A percentile compares a stretch with the other conserved stretches of the same genome.
Evolutionary conservation across 1,284 basidiomycete genomes (phyloP).

Genomic region (Ganoderma meredithae): DNA sequence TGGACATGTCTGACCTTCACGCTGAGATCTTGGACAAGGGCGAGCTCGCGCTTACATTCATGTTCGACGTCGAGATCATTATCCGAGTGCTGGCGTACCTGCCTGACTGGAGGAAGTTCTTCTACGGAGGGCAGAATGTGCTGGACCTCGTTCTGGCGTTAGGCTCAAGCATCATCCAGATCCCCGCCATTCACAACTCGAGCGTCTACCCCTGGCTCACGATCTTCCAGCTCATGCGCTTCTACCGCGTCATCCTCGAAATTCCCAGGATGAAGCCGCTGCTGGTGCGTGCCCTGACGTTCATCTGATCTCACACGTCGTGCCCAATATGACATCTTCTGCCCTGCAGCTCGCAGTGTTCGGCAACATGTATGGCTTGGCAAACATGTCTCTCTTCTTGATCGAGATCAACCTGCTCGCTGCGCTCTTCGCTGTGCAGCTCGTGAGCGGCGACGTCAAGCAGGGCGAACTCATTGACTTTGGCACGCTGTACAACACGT

Average conservation of each 20-base stretch:
- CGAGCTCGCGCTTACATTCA: constrained; percentile 84
- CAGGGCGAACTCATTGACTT: constrained; percentile 75
- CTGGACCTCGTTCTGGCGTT: constrained; percentile 88
- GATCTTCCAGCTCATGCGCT: constrained; percentile 87
- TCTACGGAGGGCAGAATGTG: constrained; percentile 74
- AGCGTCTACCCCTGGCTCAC: constrained; percentile 90
- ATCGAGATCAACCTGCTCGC: constrained; percentile 90
- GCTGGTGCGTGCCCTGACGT: constrained; percentile 57
- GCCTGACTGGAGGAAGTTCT: constrained; percentile 87
- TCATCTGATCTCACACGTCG: constrained; percentile 10
- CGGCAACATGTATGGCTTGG: constrained; percentile 90
- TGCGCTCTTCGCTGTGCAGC: constrained; percentile 81
- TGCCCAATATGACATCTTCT: constrained; percentile 11
- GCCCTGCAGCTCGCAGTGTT: constrained; percentile 80
- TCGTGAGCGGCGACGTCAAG: constrained; percentile 82
- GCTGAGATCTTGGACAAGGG: constrained; percentile 63
- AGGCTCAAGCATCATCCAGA: constrained; percentile 84
- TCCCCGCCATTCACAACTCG: constrained; percentile 78
- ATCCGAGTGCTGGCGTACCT: constrained; percentile 78
- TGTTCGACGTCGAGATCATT: constrained; percentile 91
- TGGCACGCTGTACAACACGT: constrained; percentile 89
- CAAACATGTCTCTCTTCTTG: constrained; percentile 95
- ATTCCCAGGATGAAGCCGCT: constrained; percentile 87
- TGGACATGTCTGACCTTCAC: constrained; percentile 57
- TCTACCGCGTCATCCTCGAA: constrained; percentile 93